Percentiles rank a stretch among this genome's conserved stretches.
Conservation (phyloP, 441 rosid species). For the Capsella rubella region DNA sequence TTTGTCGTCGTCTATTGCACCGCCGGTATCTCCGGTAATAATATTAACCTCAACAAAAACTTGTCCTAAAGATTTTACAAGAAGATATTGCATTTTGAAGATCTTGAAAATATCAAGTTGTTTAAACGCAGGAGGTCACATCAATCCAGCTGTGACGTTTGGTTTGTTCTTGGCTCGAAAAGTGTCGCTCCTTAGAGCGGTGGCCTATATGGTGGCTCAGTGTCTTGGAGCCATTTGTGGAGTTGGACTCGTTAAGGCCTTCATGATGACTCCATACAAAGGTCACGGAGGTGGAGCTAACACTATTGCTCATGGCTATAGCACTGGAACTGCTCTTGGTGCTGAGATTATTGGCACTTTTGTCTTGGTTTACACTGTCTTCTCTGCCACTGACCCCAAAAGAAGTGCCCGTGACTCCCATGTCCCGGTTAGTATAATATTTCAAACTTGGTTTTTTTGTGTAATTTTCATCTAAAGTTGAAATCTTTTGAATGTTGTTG, state of each 20-base stretch:
- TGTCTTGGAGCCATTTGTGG: constrained; percentile 83
- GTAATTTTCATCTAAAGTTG: not conserved
- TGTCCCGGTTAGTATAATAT: constrained; percentile 58
- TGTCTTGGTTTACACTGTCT: constrained; percentile 75
- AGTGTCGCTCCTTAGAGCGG: constrained; percentile 68
- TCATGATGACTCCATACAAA: constrained; percentile 67
- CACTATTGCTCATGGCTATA: constrained; percentile 61
- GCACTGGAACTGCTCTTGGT: constrained; percentile 71
- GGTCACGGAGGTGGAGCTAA: constrained; percentile 75
- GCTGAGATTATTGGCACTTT: constrained; percentile 80
- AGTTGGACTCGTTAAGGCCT: constrained; percentile 83
- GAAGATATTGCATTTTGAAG: not conserved
- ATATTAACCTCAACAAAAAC: not conserved
- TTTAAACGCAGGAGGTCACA: constrained; percentile 71
- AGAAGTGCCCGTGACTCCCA: constrained; percentile 89
- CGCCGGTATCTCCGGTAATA: constrained; percentile 69
- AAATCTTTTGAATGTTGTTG: not conserved
- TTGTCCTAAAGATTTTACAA: not conserved
- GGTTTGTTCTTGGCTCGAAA: constrained; percentile 82
- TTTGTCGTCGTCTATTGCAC: constrained; percentile 88
- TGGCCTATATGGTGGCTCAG: constrained; percentile 81
- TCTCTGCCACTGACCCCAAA: constrained; percentile 94
- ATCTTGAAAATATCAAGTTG: not conserved
- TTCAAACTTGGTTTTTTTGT: not conserved
- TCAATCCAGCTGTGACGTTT: constrained; percentile 89